phyloP scores from a whole-genome alignment of 441 rosid genomes.

The Breynia disticha region DNA sequence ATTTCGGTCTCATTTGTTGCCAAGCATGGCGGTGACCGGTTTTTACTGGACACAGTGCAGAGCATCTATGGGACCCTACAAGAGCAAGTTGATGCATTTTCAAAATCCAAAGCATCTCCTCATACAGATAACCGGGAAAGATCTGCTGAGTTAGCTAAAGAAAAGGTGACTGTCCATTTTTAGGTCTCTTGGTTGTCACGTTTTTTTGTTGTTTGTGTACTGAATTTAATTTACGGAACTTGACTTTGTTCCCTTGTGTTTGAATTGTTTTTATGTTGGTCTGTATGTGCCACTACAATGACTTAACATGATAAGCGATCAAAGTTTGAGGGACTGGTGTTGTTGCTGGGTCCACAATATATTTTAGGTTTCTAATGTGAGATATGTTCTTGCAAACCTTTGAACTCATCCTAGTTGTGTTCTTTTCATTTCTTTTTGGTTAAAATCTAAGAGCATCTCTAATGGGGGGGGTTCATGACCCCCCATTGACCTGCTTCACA shows the following conservation, averaged over 20 bases:
- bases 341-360: no score
- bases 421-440: no score
- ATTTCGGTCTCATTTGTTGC: constrained; percentile 84
- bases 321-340: no score
- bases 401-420: no score
- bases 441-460: no score
- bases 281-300: no score
- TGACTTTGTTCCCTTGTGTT: background rate
- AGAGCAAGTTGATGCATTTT: constrained; percentile 49
- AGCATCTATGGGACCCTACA: constrained; percentile 60
- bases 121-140: constrained; percentile 36
- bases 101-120: constrained; percentile 38
- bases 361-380: no score
- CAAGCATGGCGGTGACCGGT: constrained; percentile 83
- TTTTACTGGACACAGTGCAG: constrained; percentile 70
- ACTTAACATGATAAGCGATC: no score
- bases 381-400: no score
- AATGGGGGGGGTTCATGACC: no score
- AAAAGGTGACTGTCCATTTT: constrained; percentile 41
- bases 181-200: background rate
- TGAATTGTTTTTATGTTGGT: no score
- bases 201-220: background rate
- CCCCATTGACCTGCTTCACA: no score
- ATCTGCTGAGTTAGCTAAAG: constrained; percentile 82
- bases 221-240: background rate